Evolutionary conservation across 2,329 filamentous ascomycete species (phyloP).

Genomic region (Claviceps paspali): DNA sequence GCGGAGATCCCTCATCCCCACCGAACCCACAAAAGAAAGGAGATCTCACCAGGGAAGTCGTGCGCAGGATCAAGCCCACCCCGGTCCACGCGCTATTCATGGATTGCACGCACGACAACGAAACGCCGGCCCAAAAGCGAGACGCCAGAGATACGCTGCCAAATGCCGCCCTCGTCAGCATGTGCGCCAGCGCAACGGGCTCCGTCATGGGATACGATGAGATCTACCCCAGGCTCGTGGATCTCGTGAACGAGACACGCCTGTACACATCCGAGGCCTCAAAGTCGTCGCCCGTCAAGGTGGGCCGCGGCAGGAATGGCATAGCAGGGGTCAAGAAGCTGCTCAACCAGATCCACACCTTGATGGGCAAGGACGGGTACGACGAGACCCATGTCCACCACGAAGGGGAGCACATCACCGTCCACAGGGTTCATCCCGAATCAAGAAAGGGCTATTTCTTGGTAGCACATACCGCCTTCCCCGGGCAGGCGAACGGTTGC

Average conservation of each 20-base stretch:
- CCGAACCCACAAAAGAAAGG: constrained; percentile 16
- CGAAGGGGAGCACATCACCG: constrained; percentile 88
- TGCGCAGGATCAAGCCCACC: constrained; percentile 71
- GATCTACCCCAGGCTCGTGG: constrained; percentile 83
- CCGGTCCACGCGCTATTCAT: constrained; percentile 92
- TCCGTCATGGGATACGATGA: constrained; percentile 98
- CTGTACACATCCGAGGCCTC: constrained; percentile 70
- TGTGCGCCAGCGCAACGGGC: constrained; percentile 88
- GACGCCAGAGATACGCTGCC: constrained; percentile 88
- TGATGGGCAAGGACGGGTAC: constrained; percentile 92
- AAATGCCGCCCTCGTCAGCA: constrained; percentile 83
- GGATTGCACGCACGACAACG: constrained; percentile 99
- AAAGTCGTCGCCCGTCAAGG: constrained; percentile 37
- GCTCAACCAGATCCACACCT: constrained; percentile 82
- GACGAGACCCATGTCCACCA: constrained; percentile 95
- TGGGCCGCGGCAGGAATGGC: constrained; percentile 59
- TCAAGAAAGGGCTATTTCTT: constrained; percentile 89
- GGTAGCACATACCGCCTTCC: constrained; percentile 91
- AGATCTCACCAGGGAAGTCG: constrained; percentile 40
- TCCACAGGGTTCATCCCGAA: constrained; percentile 85
- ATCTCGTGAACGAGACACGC: constrained; percentile 79
- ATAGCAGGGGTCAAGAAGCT: constrained; percentile 87
- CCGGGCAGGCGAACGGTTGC: constrained; percentile 72
- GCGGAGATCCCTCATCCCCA: constrained; percentile 31
- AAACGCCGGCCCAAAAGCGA: constrained; percentile 86